Evolutionary conservation across 2,329 filamentous ascomycete species (phyloP), one percentile per base, ranked within the genome.

Genomic region (Trichophyton benhamiae): DNA sequence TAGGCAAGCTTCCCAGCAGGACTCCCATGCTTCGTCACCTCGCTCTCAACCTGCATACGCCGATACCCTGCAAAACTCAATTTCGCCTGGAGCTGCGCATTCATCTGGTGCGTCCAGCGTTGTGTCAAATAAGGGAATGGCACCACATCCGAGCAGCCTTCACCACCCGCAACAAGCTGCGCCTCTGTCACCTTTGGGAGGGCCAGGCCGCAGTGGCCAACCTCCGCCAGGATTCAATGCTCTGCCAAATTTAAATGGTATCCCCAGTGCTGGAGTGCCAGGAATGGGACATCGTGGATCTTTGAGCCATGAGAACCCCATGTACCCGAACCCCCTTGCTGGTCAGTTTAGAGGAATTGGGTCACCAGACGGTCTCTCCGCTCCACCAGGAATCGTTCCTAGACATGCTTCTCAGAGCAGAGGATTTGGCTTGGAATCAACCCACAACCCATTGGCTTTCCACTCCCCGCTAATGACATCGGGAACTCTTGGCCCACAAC

Each of bases 1-100:
- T 42, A 85, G 89, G 61, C 88, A 91, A 63, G 76, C 83, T 55
- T 94, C 90, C 7, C 89, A 95, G 65, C 90, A 94, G 71, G 87
- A 86, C 27, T 84, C 84, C 8, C 83, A 86, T 70, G 79, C 83
- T 6, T 82, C 84, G 5, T 87, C 85, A 58, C 88, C 89, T 2
- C 85, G 74, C 53, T 78, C 76, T 11, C 76, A 78, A 62, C 68
- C 74, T 33, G 71, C 73, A 42, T 73, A 72, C 59, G 71, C 74
- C 20, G 76, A 87, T 64, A 82, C 85, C 2, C 86, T 88, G 0
- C 83, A 87, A 70, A 81, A 87, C 64, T 75, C 83, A 0, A 78
- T 79, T 30, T 85, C 83, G 58, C 83, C 83, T 11, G 76, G 76
- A 27, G 84, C 88, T 13, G 77, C 83, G 42, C 86, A 88, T 65